Evolutionary conservation across 352 stramenopile species (phyloP).

Genomic region (Aphanomyces cochlioides): DNA sequence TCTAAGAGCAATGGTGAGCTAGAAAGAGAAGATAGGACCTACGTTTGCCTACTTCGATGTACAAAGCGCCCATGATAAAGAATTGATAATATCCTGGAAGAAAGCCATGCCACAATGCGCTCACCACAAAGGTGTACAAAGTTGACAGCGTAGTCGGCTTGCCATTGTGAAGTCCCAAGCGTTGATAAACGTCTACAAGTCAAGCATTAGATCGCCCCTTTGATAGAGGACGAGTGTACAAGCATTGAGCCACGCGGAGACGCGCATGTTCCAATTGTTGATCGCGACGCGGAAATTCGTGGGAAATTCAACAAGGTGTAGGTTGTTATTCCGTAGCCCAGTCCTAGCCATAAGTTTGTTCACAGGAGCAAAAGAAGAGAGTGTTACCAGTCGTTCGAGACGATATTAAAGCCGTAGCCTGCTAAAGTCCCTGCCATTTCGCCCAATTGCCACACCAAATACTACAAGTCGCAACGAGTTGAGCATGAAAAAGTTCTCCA

Average conservation of each 20-base stretch:
- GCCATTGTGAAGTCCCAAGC: slow-evolving; percentile 70
- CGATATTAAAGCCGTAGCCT: slow-evolving; percentile 33
- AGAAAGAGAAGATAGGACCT: not conserved
- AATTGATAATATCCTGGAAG: slow-evolving; percentile 84
- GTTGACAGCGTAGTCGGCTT: slow-evolving; percentile 70
- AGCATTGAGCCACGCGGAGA: slow-evolving; percentile 83
- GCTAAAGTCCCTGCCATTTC: slow-evolving; percentile 65
- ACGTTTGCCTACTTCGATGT: slow-evolving; percentile 83
- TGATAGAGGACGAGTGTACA: slow-evolving; percentile 40
- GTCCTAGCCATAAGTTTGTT: slow-evolving; percentile 41
- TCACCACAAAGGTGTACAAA: slow-evolving; percentile 77
- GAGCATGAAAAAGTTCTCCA: not conserved
- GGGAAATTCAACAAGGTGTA: slow-evolving; percentile 75
- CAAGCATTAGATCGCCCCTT: not conserved
- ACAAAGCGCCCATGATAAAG: slow-evolving; percentile 79
- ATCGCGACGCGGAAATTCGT: slow-evolving; percentile 81
- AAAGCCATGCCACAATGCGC: slow-evolving; percentile 80
- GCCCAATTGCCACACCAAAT: slow-evolving; percentile 81
- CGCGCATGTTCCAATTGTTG: slow-evolving; percentile 87
- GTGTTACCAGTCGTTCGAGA: slow-evolving; percentile 13
- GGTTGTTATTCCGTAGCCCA: slow-evolving; percentile 82
- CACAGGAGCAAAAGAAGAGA: not conserved
- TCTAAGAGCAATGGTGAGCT: not conserved
- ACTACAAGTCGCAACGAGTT: slow-evolving; percentile 38
- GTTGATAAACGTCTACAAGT: slow-evolving; percentile 76